Evolutionary conservation across 495 filamentous ascomycete genomes (phyloP).

Genomic region (Tuber microsphaerosporum): DNA sequence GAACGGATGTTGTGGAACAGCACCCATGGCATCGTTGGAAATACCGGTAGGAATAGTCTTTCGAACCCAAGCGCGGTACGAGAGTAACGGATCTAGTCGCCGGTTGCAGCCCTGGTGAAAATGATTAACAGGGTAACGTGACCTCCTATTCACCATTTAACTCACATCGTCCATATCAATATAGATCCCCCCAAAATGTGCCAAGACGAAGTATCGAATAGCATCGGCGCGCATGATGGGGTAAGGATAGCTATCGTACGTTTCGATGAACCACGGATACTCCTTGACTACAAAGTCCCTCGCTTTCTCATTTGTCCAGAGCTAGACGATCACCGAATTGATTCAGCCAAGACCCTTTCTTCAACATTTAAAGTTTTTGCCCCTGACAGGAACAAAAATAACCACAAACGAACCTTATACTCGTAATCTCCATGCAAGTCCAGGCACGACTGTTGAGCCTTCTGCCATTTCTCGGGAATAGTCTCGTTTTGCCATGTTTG

Average conservation of each 20-base stretch:
- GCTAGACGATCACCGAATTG: constrained; percentile 46
- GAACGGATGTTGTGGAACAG: constrained; percentile 73
- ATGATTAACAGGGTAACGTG: constrained; percentile 8
- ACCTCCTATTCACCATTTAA: constrained; percentile 21
- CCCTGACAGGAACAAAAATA: constrained; percentile 2
- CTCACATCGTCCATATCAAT: constrained; percentile 81
- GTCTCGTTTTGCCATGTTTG: constrained; percentile 75
- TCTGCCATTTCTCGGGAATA: constrained; percentile 67
- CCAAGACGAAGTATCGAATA: constrained; percentile 81
- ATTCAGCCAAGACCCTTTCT: not conserved
- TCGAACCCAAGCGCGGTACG: constrained; percentile 76
- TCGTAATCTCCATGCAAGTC: constrained; percentile 72
- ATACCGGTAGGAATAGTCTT: constrained; percentile 75
- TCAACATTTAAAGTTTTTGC: constrained; percentile 1
- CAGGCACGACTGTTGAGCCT: constrained; percentile 66
- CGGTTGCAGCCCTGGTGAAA: constrained; percentile 65
- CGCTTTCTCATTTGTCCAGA: constrained; percentile 78
- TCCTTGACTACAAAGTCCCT: constrained; percentile 67
- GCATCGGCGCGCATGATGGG: constrained; percentile 81
- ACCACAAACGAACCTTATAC: constrained; percentile 58
- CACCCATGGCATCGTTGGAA: constrained; percentile 82
- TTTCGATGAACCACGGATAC: constrained; percentile 81
- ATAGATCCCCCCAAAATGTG: constrained; percentile 77
- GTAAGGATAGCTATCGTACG: constrained; percentile 72
- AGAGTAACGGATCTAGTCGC: constrained; percentile 69